These are phyloP conservation scores for Climacium dendroides DNA, from an alignment of 225 moss, liverwort and hornwort genomes.

Conservation along the genomic window DNA sequence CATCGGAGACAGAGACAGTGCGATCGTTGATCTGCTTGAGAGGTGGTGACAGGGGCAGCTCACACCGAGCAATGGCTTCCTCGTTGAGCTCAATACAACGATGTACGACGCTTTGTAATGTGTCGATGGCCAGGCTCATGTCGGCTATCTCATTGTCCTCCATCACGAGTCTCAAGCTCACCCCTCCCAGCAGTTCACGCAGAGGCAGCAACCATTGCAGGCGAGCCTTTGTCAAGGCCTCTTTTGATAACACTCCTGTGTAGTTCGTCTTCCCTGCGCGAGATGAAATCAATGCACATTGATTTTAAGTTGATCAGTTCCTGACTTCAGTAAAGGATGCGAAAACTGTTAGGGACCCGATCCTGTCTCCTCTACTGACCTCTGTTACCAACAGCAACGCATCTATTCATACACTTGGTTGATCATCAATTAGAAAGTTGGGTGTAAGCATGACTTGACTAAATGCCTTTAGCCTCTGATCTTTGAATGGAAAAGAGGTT, in stretches of 20 bases:
- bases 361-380: not conserved
- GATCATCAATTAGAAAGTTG: not conserved
- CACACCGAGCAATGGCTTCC: constrained; percentile 7
- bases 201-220: constrained; percentile 64
- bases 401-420: not conserved
- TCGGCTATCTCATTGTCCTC: constrained; percentile 18
- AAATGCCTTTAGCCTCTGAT: not conserved
- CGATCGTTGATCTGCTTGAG: not conserved
- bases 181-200: constrained; percentile 27
- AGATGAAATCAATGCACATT: not conserved
- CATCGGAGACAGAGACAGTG: not conserved
- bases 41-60: not conserved
- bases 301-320: not conserved
- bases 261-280: constrained; percentile 58
- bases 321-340: not conserved
- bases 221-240: constrained; percentile 39
- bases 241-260: constrained; percentile 32
- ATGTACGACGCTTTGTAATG: constrained; percentile 33
- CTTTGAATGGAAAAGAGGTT: not conserved
- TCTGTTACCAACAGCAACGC: not conserved
- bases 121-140: constrained; percentile 38
- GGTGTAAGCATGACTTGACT: not conserved
- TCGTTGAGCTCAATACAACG: constrained; percentile 70
- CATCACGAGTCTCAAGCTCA: constrained; percentile 7
- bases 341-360: not conserved